Conservation (phyloP, 768 basidiomycete species). For the Termitomyces sp. region DNA sequence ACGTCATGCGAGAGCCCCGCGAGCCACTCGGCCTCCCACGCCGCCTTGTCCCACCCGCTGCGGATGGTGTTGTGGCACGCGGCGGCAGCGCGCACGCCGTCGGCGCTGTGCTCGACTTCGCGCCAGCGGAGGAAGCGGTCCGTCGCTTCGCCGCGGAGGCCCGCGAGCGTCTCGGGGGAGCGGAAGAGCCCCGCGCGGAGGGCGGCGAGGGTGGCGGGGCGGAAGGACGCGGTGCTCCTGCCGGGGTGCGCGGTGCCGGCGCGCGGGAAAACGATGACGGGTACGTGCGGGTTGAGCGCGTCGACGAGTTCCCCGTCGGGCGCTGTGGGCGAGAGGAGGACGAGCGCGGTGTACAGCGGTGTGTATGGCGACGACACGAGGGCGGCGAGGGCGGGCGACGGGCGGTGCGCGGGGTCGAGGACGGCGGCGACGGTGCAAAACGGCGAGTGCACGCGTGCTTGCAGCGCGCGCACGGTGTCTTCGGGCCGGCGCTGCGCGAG, state of each 20-base stretch:
- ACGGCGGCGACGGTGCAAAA: slow-evolving; percentile 50
- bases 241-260: slow-evolving; percentile 21
- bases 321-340: slow-evolving; percentile 49
- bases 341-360: slow-evolving; percentile 55
- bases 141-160: slow-evolving; percentile 57
- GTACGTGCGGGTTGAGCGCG: slow-evolving; percentile 46
- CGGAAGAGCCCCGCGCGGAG: slow-evolving; percentile 59
- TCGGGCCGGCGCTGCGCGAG: slow-evolving; percentile 20
- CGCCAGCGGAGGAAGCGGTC: slow-evolving; percentile 71
- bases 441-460: slow-evolving; percentile 45
- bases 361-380: slow-evolving; percentile 54
- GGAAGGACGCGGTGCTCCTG: slow-evolving; percentile 42
- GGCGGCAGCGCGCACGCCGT: slow-evolving; percentile 31
- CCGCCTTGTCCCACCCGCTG: slow-evolving; percentile 49
- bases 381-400: slow-evolving; percentile 43
- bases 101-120: slow-evolving; percentile 57
- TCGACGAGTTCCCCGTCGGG: slow-evolving; percentile 49
- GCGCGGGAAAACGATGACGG: slow-evolving; percentile 49
- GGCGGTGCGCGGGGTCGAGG: slow-evolving; percentile 45
- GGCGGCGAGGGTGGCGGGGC: slow-evolving; percentile 42
- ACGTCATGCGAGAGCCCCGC: no score
- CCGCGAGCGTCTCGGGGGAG: slow-evolving; percentile 53
- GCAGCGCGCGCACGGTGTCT: slow-evolving; percentile 26
- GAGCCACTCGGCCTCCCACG: slow-evolving; percentile 68
- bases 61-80: slow-evolving; percentile 14